Conservation (phyloP, 2,329 filamentous ascomycete genomes). For the Venturiaceae sp. region DNA sequence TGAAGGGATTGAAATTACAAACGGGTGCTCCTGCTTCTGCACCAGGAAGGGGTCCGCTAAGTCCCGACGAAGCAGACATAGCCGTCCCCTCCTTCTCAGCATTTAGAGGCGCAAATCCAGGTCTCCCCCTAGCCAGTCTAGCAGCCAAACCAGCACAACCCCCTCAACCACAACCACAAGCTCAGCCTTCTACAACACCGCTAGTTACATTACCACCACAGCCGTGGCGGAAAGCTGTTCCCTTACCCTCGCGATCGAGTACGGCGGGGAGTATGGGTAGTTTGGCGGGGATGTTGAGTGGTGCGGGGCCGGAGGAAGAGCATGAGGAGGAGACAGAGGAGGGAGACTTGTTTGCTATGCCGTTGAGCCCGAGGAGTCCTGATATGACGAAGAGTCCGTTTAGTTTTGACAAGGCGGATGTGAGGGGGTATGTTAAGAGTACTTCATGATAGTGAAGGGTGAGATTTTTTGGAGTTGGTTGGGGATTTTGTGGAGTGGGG, state of each 20-base stretch:
- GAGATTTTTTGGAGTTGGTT: neutral
- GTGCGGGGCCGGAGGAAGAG: neutral
- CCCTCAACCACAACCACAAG: conserved; percentile 11
- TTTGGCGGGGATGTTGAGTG: neutral
- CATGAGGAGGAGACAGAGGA: conserved; percentile 43
- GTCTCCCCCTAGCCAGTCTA: conserved; percentile 18
- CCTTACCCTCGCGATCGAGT: conserved; percentile 16
- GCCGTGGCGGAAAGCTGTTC: conserved; percentile 13
- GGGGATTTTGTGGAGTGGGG: neutral
- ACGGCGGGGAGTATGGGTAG: neutral
- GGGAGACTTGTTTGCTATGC: conserved; percentile 79
- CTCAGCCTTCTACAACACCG: conserved; percentile 7
- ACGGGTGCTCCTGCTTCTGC: conserved; percentile 51
- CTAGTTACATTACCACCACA: conserved; percentile 5
- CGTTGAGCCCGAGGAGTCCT: conserved; percentile 75
- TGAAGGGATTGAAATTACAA: conserved; percentile 67
- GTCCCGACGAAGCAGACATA: conserved; percentile 17
- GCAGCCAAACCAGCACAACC: conserved; percentile 32
- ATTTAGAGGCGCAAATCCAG: conserved; percentile 39
- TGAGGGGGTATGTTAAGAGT: conserved; percentile 16
- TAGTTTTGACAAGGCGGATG: conserved; percentile 41
- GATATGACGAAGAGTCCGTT: conserved; percentile 83
- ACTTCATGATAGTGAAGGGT: neutral
- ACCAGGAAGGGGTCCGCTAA: conserved; percentile 10
- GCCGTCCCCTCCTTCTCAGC: conserved; percentile 40